phyloP scores from a whole-genome alignment of 192 early-diverging fungal species.

The Coemansia javaensis region DNA sequence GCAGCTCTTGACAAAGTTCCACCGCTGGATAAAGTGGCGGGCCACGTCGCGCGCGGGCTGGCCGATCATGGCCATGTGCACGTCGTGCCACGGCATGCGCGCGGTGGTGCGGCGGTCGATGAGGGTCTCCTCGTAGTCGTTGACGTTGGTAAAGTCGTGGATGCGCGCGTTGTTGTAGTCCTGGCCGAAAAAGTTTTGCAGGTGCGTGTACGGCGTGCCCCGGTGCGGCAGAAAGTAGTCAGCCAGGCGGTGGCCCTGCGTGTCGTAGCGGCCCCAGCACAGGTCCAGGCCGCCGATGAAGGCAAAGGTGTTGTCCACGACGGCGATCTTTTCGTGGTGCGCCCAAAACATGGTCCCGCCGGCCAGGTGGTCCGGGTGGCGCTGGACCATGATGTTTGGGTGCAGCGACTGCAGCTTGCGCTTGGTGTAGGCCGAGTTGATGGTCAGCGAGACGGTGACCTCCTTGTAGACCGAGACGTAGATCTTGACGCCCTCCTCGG shows the following conservation, averaged over 20 bases:
- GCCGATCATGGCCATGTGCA: slow-evolving; percentile 73
- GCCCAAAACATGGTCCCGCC: slow-evolving; percentile 79
- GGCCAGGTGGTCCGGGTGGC: slow-evolving; percentile 75
- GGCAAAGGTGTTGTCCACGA: slow-evolving; percentile 73
- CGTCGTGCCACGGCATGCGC: slow-evolving; percentile 89
- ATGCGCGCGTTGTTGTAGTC: slow-evolving; percentile 85
- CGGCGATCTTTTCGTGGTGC: slow-evolving; percentile 77
- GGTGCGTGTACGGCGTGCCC: slow-evolving; percentile 33
- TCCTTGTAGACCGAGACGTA: slow-evolving; percentile 85
- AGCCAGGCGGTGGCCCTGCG: slow-evolving; percentile 66
- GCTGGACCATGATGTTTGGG: slow-evolving; percentile 74
- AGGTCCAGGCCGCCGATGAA: slow-evolving; percentile 85
- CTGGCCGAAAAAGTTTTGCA: slow-evolving; percentile 62
- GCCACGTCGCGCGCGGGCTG: slow-evolving; percentile 74
- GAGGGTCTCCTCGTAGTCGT: slow-evolving; percentile 48
- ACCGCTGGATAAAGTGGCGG: slow-evolving; percentile 79
- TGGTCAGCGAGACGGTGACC: slow-evolving; percentile 63
- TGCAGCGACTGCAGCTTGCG: slow-evolving; percentile 63
- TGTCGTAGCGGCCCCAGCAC: slow-evolving; percentile 85
- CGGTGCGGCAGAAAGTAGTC: slow-evolving; percentile 59
- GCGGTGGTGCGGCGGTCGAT: slow-evolving; percentile 53
- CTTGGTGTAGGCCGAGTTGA: slow-evolving; percentile 71
- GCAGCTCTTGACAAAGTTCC: slow-evolving; percentile 81
- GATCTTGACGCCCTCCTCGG: slow-evolving; percentile 76
- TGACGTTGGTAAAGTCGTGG: slow-evolving; percentile 65